phyloP scores from a whole-genome alignment of 2,329 filamentous ascomycete species.

The Trichophyton simii region DNA sequence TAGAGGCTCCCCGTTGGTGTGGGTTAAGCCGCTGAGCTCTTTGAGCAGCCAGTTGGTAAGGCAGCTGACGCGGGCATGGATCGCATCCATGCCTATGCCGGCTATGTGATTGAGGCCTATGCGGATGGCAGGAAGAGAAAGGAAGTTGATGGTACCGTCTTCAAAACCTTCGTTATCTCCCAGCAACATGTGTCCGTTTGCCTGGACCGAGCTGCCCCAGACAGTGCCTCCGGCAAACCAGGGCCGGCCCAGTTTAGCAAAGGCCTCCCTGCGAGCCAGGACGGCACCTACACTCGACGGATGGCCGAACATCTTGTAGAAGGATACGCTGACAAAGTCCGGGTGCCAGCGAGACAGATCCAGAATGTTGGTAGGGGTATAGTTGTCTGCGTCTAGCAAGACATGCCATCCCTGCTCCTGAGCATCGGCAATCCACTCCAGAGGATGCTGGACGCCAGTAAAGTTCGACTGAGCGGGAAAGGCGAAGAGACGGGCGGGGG shows the following conservation, averaged over 20 bases:
- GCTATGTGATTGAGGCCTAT: slow-evolving; percentile 35
- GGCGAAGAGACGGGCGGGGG: slow-evolving; percentile 40
- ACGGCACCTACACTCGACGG: slow-evolving; percentile 48
- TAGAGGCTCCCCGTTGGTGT: slow-evolving; percentile 42
- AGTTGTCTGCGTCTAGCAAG: slow-evolving; percentile 51
- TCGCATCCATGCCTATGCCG: slow-evolving; percentile 40
- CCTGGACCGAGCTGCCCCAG: slow-evolving; percentile 9
- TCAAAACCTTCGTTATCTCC: slow-evolving; percentile 46
- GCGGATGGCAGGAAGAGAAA: slow-evolving; percentile 52
- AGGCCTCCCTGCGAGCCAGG: slow-evolving; percentile 45
- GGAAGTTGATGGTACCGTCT: slow-evolving; percentile 55
- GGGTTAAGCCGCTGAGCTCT: slow-evolving; percentile 37
- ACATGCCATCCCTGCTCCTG: slow-evolving; percentile 29
- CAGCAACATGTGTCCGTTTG: slow-evolving; percentile 7
- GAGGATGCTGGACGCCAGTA: slow-evolving; percentile 50
- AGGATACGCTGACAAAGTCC: slow-evolving; percentile 49
- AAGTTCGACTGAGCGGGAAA: slow-evolving; percentile 61
- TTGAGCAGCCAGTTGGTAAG: slow-evolving; percentile 41
- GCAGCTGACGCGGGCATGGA: slow-evolving; percentile 46
- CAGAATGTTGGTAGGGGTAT: slow-evolving; percentile 49
- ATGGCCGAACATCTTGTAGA: slow-evolving; percentile 58
- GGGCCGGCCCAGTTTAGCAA: slow-evolving; percentile 42
- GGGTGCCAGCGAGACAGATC: slow-evolving; percentile 42
- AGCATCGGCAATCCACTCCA: slow-evolving; percentile 39
- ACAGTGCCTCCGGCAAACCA: slow-evolving; percentile 61